A percentile compares a stretch with the other conserved stretches of the same genome.
These are phyloP conservation scores for Solanum pinnatisectum DNA, from an alignment of 257 asterid genomes.

Conservation along the genomic window DNA sequence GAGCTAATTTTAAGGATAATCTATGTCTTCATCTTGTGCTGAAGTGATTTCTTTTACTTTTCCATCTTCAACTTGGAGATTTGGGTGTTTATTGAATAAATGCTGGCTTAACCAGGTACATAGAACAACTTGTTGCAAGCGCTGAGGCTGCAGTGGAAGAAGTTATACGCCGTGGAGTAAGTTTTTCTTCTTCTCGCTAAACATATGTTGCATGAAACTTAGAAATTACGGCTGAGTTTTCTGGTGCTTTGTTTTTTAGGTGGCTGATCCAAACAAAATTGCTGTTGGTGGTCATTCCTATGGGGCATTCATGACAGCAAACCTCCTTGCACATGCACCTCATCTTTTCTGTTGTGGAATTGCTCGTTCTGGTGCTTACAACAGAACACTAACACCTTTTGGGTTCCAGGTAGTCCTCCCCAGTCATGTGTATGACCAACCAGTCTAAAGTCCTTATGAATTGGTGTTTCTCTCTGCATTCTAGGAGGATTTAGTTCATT, in stretches of 20 bases:
- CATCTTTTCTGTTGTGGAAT: slow-evolving; percentile 91
- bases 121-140: slow-evolving; percentile 93
- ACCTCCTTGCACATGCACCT: slow-evolving; percentile 97
- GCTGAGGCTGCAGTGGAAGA: slow-evolving; percentile 99
- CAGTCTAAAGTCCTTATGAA: neutral
- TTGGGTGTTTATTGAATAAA: neutral
- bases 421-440: neutral
- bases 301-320: slow-evolving; percentile 99
- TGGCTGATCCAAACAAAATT: slow-evolving; percentile 87
- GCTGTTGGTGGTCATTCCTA: slow-evolving; percentile 97
- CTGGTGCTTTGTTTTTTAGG: slow-evolving; percentile 36
- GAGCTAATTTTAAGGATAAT: neutral
- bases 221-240: neutral
- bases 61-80: neutral
- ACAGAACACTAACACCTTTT: slow-evolving; percentile 97
- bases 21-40: neutral
- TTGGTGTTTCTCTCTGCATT: neutral
- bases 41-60: neutral
- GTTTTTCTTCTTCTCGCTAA: slow-evolving; percentile 19
- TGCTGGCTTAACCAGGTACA: slow-evolving; percentile 46
- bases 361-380: slow-evolving; percentile 99
- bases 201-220: neutral
- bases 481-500: neutral
- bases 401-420: slow-evolving; percentile 79
- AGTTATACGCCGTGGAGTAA: slow-evolving; percentile 88